Evolutionary conservation across 1,139 yeast species (phyloP).

Genomic region (Candida frijolesensis): DNA sequence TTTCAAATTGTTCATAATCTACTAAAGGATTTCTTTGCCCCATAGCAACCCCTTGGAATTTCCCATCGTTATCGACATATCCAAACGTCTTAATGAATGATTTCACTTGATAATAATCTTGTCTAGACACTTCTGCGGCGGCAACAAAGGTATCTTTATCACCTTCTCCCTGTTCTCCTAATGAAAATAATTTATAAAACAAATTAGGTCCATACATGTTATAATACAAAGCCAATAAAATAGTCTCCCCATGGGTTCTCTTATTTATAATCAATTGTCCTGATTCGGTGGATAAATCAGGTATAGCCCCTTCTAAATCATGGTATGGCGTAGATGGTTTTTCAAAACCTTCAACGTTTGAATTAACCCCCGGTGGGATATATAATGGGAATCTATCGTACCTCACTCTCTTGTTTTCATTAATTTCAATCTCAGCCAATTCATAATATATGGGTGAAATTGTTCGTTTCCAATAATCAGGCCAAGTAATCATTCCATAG

Average conservation of each 20-base stretch:
- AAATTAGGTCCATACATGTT: constrained; percentile 60
- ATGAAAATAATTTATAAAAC: constrained; percentile 57
- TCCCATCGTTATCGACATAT: constrained; percentile 24
- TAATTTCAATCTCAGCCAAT: constrained; percentile 53
- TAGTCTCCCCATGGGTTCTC: constrained; percentile 52
- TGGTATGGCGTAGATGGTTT: constrained; percentile 35
- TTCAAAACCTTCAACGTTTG: constrained; percentile 16
- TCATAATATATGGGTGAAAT: constrained; percentile 70
- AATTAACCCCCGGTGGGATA: constrained; percentile 8
- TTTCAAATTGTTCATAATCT: constrained; percentile 27
- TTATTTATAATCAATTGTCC: constrained; percentile 62
- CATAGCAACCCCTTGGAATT: constrained; percentile 43
- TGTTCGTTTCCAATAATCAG: constrained; percentile 80
- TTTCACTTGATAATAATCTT: constrained; percentile 54
- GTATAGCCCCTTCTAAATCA: constrained; percentile 58
- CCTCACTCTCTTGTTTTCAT: constrained; percentile 28
- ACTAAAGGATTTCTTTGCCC: constrained; percentile 38
- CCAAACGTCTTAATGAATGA: constrained; percentile 37
- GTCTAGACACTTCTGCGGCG: constrained; percentile 52
- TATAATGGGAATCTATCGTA: constrained; percentile 25
- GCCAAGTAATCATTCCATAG: constrained; percentile 73
- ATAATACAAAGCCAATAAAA: constrained; percentile 56
- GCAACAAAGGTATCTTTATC: constrained; percentile 68
- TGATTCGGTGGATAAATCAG: constrained; percentile 64
- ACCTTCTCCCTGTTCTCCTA: constrained; percentile 68